Evolutionary conservation across 352 stramenopile genomes (phyloP), one percentile per base, ranked within the genome.

Genomic region (Globisporangium polare): DNA sequence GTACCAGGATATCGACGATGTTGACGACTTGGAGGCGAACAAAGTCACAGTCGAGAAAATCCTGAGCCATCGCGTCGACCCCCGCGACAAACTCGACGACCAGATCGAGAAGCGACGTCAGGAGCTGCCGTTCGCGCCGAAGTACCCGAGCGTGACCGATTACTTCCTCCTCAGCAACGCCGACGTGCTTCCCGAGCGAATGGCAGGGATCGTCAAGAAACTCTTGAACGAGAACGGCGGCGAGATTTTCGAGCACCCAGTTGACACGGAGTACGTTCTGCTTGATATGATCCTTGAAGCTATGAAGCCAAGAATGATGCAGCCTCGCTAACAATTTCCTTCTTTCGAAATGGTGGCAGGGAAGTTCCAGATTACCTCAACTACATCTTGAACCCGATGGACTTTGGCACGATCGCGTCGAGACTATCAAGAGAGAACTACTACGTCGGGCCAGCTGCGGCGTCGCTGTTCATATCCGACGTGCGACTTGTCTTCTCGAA

Each of bases 41-140:
- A 94, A 94, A 62, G 69, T 94, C 22, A 93, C 85, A 9, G 83
- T 94, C 33, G 87, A 96, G 62, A 96, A 92, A 63, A 94, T 96
- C 13, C 65, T 96, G 60, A 94, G 78, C 60, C 87, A 96, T 63
- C 91, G 92, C 31, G 73, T 94, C 13, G 87, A 94, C 55, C 83
- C 83, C 13, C 74, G 72, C 6, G 86, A 92, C 53, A 79, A 92
- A 54, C 74, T 96, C 15, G 85, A 96, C 31, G 83, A 94, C 42
- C 81, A 92, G 42, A 92, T 94, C 49, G 86, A 92, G 61, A 89
- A 85, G 31, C 71, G 82, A 4, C 78, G 87, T 17, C 67, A 68
- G 20, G 73, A 92, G 49, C 60, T 89, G 24, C 41, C 64, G 26
- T 85, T 76, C 17, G 67, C 76, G 29, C 70, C 69, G 8, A 77